phyloP scores from a whole-genome alignment of 2,329 filamentous ascomycete genomes.

The Penicillium palitans region DNA sequence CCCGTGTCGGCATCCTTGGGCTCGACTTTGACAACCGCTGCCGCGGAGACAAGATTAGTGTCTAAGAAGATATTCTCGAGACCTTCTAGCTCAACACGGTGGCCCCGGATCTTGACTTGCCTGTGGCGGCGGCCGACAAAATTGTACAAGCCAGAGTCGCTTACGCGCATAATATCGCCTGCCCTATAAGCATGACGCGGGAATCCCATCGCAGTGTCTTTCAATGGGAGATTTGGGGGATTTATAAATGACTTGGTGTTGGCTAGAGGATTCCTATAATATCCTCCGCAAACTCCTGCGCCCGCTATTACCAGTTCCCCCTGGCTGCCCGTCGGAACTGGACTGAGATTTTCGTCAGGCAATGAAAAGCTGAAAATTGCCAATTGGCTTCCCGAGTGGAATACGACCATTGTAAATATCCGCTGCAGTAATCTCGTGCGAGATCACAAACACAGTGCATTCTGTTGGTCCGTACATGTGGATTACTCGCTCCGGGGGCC shows the following conservation, averaged over 20 bases:
- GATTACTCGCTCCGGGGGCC: background rate
- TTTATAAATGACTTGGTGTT: background rate
- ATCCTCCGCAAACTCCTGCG: background rate
- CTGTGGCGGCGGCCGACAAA: background rate
- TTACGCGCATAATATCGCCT: background rate
- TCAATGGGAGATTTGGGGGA: background rate
- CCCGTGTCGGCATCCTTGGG: background rate
- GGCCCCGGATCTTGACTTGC: background rate
- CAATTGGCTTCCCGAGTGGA: background rate
- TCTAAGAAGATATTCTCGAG: background rate
- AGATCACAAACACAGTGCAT: background rate
- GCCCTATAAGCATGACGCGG: background rate
- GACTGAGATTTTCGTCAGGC: background rate
- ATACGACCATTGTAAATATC: background rate
- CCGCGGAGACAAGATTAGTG: background rate
- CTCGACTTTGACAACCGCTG: background rate
- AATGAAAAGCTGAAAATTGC: background rate
- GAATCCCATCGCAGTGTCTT: background rate
- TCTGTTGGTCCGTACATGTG: background rate
- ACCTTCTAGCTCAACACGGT: background rate
- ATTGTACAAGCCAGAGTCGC: background rate
- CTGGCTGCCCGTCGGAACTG: background rate
- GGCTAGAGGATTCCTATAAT: background rate
- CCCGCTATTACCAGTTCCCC: background rate
- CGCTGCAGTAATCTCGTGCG: background rate